phyloP scores from a whole-genome alignment of 2,329 filamentous ascomycete genomes.

The Ceratocystis papillata region DNA sequence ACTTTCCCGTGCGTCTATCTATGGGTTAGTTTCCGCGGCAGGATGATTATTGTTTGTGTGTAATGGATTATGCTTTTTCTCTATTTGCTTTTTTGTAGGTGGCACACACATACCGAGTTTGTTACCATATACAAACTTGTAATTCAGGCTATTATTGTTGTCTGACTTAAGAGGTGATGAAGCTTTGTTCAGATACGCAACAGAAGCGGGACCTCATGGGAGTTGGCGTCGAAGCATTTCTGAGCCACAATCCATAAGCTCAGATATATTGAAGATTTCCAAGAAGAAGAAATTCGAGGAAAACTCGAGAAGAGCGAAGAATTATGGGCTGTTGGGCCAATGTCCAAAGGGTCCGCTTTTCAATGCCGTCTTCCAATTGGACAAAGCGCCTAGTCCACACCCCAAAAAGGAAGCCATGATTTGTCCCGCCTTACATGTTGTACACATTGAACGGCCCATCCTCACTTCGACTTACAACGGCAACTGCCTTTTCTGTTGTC shows the following conservation, averaged over 20 bases:
- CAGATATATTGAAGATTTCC: not conserved
- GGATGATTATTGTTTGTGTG: not conserved
- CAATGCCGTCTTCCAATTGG: not conserved
- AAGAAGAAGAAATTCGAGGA: not conserved
- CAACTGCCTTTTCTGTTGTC: not conserved
- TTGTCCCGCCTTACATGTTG: not conserved
- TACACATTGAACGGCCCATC: not conserved
- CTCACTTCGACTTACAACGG: conserved; percentile 1
- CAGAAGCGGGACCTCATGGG: not conserved
- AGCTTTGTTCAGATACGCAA: not conserved
- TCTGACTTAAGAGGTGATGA: not conserved
- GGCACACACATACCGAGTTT: not conserved
- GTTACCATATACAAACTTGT: not conserved
- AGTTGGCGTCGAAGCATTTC: not conserved
- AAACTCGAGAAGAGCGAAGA: not conserved
- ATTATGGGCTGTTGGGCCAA: not conserved
- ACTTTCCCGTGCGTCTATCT: not conserved
- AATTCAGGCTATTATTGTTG: conserved; percentile 5
- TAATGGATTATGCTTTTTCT: not conserved
- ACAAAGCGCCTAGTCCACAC: not conserved
- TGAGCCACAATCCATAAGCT: not conserved
- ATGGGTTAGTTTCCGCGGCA: not conserved
- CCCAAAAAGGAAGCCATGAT: not conserved
- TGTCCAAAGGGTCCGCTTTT: not conserved
- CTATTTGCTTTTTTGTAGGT: not conserved